A percentile compares a stretch with the other conserved stretches of the same genome.
Evolutionary conservation across 2,329 filamentous ascomycete genomes (phyloP).

Genomic region (Cladosporium cucumerinum): DNA sequence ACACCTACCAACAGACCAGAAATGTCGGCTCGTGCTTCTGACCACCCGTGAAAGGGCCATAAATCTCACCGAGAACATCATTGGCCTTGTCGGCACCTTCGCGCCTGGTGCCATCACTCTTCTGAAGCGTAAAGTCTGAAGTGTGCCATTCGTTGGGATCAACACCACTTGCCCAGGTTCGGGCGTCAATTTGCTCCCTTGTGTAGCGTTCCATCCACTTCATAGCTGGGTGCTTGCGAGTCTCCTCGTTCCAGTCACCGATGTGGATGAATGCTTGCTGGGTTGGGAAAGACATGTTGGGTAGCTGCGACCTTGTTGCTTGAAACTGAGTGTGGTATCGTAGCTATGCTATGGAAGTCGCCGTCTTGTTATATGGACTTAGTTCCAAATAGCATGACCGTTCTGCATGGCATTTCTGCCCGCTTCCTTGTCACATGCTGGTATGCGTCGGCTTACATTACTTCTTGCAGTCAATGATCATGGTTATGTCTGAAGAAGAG

Average conservation of each 20-base stretch:
- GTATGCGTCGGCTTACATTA: background rate
- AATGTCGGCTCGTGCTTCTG: background rate
- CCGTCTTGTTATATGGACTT: background rate
- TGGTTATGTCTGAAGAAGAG: background rate
- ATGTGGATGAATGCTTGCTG: conserved; percentile 24
- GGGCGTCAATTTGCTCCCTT: background rate
- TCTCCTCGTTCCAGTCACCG: conserved; percentile 24
- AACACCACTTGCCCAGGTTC: conserved; percentile 12
- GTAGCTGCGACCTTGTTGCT: background rate
- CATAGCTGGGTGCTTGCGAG: conserved; percentile 26
- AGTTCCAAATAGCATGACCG: background rate
- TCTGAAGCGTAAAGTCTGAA: background rate
- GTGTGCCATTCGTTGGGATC: background rate
- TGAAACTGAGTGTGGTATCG: background rate
- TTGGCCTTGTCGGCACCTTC: background rate
- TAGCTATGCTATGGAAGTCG: background rate
- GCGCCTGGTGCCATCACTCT: background rate
- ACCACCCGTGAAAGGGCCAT: background rate
- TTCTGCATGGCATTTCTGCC: background rate
- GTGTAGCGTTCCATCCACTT: conserved; percentile 30
- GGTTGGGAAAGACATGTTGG: conserved; percentile 16
- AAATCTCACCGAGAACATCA: background rate
- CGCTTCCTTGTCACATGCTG: background rate
- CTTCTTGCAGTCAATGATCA: background rate
- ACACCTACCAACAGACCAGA: background rate